Percentiles rank a stretch among this genome's conserved stretches.
These are phyloP conservation scores for Monosporascus sp. DNA, from an alignment of 2,329 filamentous ascomycete genomes.

Conservation along the genomic window DNA sequence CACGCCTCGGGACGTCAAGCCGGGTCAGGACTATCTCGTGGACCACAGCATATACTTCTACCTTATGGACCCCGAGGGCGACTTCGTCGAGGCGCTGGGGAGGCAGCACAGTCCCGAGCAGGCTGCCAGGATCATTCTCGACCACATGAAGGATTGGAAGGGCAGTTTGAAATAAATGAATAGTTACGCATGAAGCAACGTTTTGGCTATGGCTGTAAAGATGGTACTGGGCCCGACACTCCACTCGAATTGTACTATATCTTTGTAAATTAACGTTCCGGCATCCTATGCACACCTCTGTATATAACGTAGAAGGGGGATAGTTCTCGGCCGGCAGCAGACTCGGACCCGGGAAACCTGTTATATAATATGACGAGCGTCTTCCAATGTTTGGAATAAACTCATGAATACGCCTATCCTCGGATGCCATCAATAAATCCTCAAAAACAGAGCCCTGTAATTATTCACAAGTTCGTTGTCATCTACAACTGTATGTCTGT, in stretches of 20 bases:
- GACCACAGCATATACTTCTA: constrained; percentile 99
- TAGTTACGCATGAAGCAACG: neutral
- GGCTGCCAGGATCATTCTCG: constrained; percentile 75
- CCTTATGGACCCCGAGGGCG: constrained; percentile 95
- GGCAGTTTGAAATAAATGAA: constrained; percentile 6
- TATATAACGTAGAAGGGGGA: neutral
- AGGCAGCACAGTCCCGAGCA: constrained; percentile 88
- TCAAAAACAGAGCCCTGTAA: too few species aligned
- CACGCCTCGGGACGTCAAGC: constrained; percentile 80
- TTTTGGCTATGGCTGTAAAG: too few species aligned
- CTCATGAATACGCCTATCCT: too few species aligned
- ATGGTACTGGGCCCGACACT: neutral
- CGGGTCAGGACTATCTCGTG: constrained; percentile 93
- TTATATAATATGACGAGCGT: too few species aligned
- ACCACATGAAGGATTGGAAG: constrained; percentile 69
- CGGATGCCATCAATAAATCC: too few species aligned
- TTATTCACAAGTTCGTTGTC: neutral
- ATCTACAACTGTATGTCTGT: neutral
- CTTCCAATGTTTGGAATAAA: too few species aligned
- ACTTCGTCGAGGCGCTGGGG: constrained; percentile 96
- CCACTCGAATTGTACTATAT: neutral
- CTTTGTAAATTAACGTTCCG: neutral
- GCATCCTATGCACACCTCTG: neutral
- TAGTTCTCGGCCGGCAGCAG: too few species aligned
- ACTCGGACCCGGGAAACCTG: too few species aligned